These are phyloP conservation scores for Diplodia corticola DNA, from an alignment of 2,329 filamentous ascomycete species.

Conservation along the genomic window DNA sequence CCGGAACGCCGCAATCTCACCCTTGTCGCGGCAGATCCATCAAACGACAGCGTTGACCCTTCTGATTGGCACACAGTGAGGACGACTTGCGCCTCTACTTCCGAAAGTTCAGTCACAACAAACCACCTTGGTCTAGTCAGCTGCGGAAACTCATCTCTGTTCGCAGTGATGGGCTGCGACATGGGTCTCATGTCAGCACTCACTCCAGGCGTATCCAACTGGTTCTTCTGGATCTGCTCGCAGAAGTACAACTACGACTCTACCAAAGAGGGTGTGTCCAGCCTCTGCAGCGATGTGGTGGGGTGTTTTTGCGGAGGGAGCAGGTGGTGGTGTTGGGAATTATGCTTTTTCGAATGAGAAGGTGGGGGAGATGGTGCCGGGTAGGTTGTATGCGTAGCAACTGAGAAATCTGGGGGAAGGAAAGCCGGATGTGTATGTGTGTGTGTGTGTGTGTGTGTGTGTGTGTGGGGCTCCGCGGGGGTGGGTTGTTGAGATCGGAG, in stretches of 20 bases:
- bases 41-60: background rate
- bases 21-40: background rate
- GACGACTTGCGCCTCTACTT: background rate
- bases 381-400: background rate
- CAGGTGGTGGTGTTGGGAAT: background rate
- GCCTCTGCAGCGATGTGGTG: slow-evolving; percentile 31
- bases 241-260: background rate
- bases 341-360: slow-evolving; percentile 8
- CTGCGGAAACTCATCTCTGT: background rate
- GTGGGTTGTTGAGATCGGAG: too few species aligned
- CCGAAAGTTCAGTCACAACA: background rate
- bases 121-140: background rate
- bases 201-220: background rate
- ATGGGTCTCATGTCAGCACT: background rate
- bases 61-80: background rate
- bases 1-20: too few species aligned
- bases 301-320: background rate
- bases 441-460: too few species aligned
- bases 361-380: background rate
- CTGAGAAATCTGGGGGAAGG: too few species aligned
- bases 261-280: background rate
- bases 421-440: too few species aligned
- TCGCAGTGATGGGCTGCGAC: background rate
- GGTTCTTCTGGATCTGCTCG: background rate
- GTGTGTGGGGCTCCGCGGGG: too few species aligned